A percentile compares a stretch with the other conserved stretches of the same genome.
Evolutionary conservation across 2,329 filamentous ascomycete genomes (phyloP).

Genomic region (Curvularia spicifera): DNA sequence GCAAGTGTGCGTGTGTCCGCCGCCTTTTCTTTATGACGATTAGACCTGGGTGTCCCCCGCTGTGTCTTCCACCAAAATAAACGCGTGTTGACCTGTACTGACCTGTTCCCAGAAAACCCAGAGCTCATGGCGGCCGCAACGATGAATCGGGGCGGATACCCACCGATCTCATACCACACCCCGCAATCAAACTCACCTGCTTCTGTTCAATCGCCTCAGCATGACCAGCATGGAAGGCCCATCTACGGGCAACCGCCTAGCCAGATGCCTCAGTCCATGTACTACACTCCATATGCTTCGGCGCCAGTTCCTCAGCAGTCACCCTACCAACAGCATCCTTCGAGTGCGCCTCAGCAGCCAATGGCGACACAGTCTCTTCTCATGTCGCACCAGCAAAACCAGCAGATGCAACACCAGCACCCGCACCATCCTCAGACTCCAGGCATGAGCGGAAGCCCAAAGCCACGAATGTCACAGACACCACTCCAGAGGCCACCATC

Average conservation of each 20-base stretch:
- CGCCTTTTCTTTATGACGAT: conserved; percentile 6
- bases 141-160: conserved; percentile 72
- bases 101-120: conserved; percentile 68
- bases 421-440: conserved; percentile 57
- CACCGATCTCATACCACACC: conserved; percentile 87
- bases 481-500: conserved; percentile 65
- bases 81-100: conserved; percentile 54
- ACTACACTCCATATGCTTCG: conserved; percentile 65
- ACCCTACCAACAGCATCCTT: conserved; percentile 63
- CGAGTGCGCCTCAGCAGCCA: conserved; percentile 62
- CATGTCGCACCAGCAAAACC: conserved; percentile 59
- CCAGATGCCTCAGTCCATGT: conserved; percentile 84
- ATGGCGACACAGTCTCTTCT: conserved; percentile 57
- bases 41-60: conserved; percentile 16
- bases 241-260: conserved; percentile 82
- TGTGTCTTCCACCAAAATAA: conserved; percentile 9
- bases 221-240: conserved; percentile 83
- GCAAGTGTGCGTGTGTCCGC: neutral
- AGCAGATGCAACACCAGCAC: conserved; percentile 52
- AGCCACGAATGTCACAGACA: conserved; percentile 55
- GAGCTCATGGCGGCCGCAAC: conserved; percentile 71
- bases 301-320: conserved; percentile 60
- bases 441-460: conserved; percentile 68
- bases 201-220: conserved; percentile 88
- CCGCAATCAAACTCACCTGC: conserved; percentile 94